Evolutionary conservation across 345 rosid genomes (phyloP).

Genomic region (Gossypioides kirkii): DNA sequence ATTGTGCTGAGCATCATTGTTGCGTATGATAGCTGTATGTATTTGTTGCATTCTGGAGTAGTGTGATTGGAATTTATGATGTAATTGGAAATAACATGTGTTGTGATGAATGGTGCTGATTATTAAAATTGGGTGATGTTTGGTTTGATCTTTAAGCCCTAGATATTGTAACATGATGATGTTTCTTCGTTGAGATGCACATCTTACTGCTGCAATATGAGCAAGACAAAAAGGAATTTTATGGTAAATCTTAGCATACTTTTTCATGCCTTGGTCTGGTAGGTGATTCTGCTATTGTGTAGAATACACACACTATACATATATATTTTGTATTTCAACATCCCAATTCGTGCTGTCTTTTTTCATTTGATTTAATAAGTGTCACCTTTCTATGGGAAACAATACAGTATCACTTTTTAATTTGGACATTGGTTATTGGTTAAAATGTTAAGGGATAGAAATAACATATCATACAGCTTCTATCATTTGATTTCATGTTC

Average conservation of each 20-base stretch:
- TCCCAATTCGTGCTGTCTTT: background rate
- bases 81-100: background rate
- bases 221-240: too few species aligned
- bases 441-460: background rate
- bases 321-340: background rate
- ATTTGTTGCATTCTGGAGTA: background rate
- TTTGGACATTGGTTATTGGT: background rate
- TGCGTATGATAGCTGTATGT: too few species aligned
- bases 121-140: background rate
- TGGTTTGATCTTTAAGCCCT: background rate
- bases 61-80: background rate
- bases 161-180: background rate
- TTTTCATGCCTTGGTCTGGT: background rate
- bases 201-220: background rate
- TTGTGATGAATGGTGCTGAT: background rate
- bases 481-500: constrained; percentile 8
- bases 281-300: background rate
- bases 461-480: background rate
- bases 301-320: background rate
- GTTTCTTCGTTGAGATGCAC: background rate
- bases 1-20: background rate
- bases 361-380: background rate
- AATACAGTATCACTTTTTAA: background rate
- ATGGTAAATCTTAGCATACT: background rate
- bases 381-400: background rate